Conservation (phyloP, 2,329 filamentous ascomycete genomes). For the Arthrobotrys conoides region DNA sequence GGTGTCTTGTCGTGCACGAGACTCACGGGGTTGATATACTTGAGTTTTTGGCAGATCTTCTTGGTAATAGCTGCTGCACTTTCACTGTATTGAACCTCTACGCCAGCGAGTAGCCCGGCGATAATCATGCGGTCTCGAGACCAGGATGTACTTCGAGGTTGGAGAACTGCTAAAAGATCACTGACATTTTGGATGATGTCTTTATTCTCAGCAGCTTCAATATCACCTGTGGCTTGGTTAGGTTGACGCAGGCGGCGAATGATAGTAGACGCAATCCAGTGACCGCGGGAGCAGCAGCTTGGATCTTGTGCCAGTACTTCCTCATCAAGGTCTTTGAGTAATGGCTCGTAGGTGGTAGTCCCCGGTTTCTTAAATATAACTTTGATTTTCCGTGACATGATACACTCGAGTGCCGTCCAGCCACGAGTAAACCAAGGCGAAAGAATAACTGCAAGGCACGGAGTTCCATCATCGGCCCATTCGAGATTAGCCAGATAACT, state of each 20-base stretch:
- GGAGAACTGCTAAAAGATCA: constrained; percentile 62
- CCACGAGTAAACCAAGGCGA: constrained; percentile 64
- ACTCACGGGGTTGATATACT: constrained; percentile 19
- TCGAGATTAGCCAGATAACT: constrained; percentile 57
- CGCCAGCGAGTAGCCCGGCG: constrained; percentile 62
- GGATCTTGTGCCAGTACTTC: constrained; percentile 45
- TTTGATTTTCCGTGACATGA: constrained; percentile 60
- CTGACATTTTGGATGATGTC: constrained; percentile 43
- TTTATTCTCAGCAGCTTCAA: background rate
- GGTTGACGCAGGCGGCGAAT: constrained; percentile 41
- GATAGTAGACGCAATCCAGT: constrained; percentile 48
- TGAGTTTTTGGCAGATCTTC: constrained; percentile 31
- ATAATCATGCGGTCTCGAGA: constrained; percentile 63
- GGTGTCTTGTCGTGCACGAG: constrained; percentile 35
- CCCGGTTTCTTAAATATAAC: constrained; percentile 47
- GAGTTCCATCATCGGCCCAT: constrained; percentile 62
- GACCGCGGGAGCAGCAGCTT: constrained; percentile 17
- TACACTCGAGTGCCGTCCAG: constrained; percentile 64
- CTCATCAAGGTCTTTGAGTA: constrained; percentile 55
- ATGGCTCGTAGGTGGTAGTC: constrained; percentile 10
- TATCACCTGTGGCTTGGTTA: background rate
- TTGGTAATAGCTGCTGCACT: constrained; percentile 23
- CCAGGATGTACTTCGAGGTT: constrained; percentile 63
- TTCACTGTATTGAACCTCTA: constrained; percentile 31
- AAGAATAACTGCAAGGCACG: constrained; percentile 63